Evolutionary conservation across 2,329 filamentous ascomycete species (phyloP).

Genomic region (Apiospora phragmitis): DNA sequence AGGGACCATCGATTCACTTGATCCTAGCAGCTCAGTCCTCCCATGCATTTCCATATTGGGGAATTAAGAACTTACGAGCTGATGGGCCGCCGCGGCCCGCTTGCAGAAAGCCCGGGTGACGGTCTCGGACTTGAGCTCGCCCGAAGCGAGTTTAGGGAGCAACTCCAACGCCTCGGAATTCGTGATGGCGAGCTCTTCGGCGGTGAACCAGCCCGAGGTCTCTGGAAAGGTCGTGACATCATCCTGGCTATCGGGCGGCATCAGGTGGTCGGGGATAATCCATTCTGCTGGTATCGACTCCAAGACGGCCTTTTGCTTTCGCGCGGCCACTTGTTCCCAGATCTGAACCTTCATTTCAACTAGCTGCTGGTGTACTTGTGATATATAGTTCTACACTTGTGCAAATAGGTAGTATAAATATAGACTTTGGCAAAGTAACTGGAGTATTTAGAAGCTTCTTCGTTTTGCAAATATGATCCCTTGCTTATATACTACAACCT

Average conservation of each 20-base stretch:
- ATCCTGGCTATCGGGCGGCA: conserved; percentile 54
- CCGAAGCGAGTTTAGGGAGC: conserved; percentile 35
- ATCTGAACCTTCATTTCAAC: conserved; percentile 10
- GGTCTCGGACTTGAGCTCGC: conserved; percentile 36
- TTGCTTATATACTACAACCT: neutral
- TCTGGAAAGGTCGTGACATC: conserved; percentile 59
- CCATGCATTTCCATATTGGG: neutral
- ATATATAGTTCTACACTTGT: too few relatives aligned
- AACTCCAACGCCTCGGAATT: conserved; percentile 33
- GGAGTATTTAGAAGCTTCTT: neutral
- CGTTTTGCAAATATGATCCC: neutral
- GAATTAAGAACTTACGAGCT: conserved; percentile 28
- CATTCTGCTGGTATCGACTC: conserved; percentile 59
- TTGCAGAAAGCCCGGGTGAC: conserved; percentile 41
- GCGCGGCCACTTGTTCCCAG: conserved; percentile 44
- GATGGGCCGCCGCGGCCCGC: conserved; percentile 38
- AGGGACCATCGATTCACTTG: too few relatives aligned
- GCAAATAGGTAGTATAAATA: neutral
- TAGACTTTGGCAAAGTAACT: neutral
- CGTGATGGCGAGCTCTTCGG: conserved; percentile 40
- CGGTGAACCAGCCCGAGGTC: conserved; percentile 59
- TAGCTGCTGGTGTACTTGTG: neutral
- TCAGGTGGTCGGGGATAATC: conserved; percentile 51
- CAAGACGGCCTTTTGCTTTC: conserved; percentile 42
- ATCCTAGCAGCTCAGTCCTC: neutral